phyloP scores from a whole-genome alignment of 2,329 filamentous ascomycete genomes.

The Ceratocystis colombiana region DNA sequence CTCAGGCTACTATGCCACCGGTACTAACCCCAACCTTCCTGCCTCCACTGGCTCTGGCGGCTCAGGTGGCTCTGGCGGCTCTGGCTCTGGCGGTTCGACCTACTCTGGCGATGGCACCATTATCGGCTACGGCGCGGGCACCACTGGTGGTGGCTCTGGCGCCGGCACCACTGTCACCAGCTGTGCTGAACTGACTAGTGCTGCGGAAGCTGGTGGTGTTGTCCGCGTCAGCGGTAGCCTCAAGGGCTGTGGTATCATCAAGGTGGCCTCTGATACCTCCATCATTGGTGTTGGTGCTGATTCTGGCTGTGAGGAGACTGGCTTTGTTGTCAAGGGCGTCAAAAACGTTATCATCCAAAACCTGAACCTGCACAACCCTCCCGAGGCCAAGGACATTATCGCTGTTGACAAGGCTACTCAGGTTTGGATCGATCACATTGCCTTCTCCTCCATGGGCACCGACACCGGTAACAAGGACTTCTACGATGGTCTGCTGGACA shows the following conservation, averaged over 20 bases:
- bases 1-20: background rate
- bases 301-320: conserved; percentile 36
- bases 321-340: conserved; percentile 39
- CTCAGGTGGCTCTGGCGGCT: background rate
- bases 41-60: background rate
- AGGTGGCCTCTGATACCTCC: conserved; percentile 41
- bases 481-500: conserved; percentile 38
- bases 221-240: conserved; percentile 40
- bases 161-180: conserved; percentile 38
- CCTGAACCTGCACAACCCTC: conserved; percentile 43
- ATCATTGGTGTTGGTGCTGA: conserved; percentile 41
- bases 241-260: conserved; percentile 36
- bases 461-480: conserved; percentile 35
- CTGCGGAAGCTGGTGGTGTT: conserved; percentile 35
- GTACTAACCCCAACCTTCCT: background rate
- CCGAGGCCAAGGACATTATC: conserved; percentile 42
- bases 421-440: conserved; percentile 41
- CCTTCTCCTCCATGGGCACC: conserved; percentile 34
- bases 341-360: conserved; percentile 50
- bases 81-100: background rate
- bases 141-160: conserved; percentile 40
- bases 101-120: conserved; percentile 25
- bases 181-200: conserved; percentile 35
- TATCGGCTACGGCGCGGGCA: conserved; percentile 33
- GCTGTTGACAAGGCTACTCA: conserved; percentile 40